phyloP scores from a whole-genome alignment of 106 monocot genomes.

The Chionographis japonica region DNA sequence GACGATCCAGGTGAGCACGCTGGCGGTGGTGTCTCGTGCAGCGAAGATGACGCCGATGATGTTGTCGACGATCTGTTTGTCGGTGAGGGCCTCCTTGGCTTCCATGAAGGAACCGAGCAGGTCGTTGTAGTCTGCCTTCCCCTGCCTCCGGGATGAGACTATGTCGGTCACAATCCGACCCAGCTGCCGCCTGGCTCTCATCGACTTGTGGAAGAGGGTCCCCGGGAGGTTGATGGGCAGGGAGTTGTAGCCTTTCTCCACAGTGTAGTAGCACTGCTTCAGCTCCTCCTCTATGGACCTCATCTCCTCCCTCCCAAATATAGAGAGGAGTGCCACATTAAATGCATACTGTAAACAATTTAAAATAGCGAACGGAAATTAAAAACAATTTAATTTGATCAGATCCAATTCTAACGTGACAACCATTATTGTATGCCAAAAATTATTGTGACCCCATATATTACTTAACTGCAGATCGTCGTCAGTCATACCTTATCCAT shows the following conservation, averaged over 20 bases:
- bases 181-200: conserved; percentile 68
- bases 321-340: conserved; percentile 77
- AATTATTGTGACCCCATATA: no score
- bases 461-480: no score
- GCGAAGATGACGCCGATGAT: conserved; percentile 94
- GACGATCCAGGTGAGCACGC: conserved; percentile 91
- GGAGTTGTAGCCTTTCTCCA: conserved; percentile 95
- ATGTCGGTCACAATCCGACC: conserved; percentile 48
- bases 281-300: conserved; percentile 60
- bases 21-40: conserved; percentile 88
- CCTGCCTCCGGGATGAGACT: conserved; percentile 36
- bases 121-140: conserved; percentile 26
- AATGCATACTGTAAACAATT: conserved; percentile 92
- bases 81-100: conserved; percentile 51
- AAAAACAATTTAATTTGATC: no score
- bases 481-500: no score
- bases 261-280: conserved; percentile 65
- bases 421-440: no score
- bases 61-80: conserved; percentile 85
- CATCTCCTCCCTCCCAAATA: conserved; percentile 67
- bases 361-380: background rate
- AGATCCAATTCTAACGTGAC: no score
- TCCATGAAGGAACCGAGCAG: conserved; percentile 85
- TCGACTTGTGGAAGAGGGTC: conserved; percentile 80
- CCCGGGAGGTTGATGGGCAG: conserved; percentile 94